phyloP scores from a whole-genome alignment of 164 flowering plant species.

The Taxillus chinensis region DNA sequence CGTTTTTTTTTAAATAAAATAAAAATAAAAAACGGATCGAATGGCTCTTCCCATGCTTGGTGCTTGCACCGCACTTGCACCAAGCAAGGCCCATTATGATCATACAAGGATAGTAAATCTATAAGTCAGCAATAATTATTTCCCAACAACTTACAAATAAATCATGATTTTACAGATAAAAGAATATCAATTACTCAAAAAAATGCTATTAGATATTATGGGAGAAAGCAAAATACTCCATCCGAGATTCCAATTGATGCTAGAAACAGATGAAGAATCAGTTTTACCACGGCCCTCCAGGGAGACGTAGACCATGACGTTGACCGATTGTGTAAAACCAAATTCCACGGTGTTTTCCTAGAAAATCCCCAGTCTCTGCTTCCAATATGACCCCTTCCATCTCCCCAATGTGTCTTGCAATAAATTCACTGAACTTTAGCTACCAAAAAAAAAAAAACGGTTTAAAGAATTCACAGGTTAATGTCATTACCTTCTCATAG shows the following conservation, averaged over 20 bases:
- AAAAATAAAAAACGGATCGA: no score
- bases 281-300: constrained; percentile 97
- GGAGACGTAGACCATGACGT: constrained; percentile 90
- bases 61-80: no score
- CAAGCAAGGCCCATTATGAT: no score
- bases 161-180: no score
- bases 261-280: constrained; percentile 2
- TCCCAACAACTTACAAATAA: no score
- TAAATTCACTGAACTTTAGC: constrained; percentile 96
- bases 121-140: no score
- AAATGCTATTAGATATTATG: no score
- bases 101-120: no score
- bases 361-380: constrained; percentile 88
- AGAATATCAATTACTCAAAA: no score
- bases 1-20: no score
- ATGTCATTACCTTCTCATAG: no score
- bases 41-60: no score
- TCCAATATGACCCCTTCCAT: constrained; percentile 85
- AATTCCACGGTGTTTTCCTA: constrained; percentile 85
- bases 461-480: not conserved
- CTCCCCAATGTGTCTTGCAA: constrained; percentile 89
- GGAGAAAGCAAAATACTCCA: not conserved
- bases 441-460: constrained; percentile 10
- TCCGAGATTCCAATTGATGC: not conserved
- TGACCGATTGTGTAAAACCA: constrained; percentile 98